A percentile compares a stretch with the other conserved stretches of the same genome.
phyloP scores from a whole-genome alignment of 768 basidiomycete species.

The Kwoniella mangroviensis region DNA sequence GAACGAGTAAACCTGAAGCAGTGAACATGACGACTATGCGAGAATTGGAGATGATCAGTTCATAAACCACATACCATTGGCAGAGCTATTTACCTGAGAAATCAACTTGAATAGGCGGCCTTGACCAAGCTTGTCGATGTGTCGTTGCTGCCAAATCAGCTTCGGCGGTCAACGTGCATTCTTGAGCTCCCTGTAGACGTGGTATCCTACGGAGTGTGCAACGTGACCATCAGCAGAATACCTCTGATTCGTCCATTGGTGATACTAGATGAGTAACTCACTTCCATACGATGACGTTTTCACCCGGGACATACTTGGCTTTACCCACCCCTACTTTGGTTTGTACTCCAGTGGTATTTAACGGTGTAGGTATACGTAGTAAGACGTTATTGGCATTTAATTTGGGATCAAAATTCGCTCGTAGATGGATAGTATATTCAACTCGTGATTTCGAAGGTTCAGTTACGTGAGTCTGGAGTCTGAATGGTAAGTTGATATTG shows the following conservation, averaged over 20 bases:
- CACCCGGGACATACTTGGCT: constrained; percentile 94
- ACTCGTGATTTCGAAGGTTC: constrained; percentile 92
- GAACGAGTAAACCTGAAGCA: constrained; percentile 89
- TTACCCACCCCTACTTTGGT: constrained; percentile 91
- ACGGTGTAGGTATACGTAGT: constrained; percentile 89
- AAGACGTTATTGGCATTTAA: constrained; percentile 91
- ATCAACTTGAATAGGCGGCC: constrained; percentile 96
- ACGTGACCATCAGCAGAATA: not conserved
- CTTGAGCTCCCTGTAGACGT: constrained; percentile 88
- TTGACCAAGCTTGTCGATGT: constrained; percentile 91
- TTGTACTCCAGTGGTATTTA: constrained; percentile 90
- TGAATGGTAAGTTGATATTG: constrained; percentile 92
- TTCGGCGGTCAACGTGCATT: constrained; percentile 79
- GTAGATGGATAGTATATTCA: constrained; percentile 84
- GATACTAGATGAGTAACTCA: constrained; percentile 60
- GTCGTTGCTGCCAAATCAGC: constrained; percentile 88
- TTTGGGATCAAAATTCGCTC: constrained; percentile 87
- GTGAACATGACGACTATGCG: constrained; percentile 90
- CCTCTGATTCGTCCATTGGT: not conserved
- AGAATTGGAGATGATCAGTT: not conserved
- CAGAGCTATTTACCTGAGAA: constrained; percentile 65
- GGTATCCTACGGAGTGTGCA: constrained; percentile 69
- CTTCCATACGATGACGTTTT: constrained; percentile 99
- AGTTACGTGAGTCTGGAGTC: constrained; percentile 84
- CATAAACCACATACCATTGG: not conserved